Percentiles rank a stretch among this genome's conserved stretches.
These are phyloP conservation scores for Dicorynia guianensis DNA, from an alignment of 306 rosid genomes.

Conservation along the genomic window DNA sequence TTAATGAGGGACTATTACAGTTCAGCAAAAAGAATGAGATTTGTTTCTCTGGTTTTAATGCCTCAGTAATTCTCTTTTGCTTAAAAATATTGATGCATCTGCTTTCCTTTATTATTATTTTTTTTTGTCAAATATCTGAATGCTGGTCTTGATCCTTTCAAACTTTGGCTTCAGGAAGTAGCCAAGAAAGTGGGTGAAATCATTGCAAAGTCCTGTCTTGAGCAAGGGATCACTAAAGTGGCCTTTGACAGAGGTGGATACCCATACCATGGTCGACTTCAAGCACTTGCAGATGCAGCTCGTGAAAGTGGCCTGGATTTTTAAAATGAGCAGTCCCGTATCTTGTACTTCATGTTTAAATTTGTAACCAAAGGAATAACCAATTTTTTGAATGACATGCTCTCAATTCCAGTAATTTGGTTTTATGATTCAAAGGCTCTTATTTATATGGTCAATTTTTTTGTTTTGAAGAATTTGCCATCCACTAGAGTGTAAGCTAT, in stretches of 20 bases:
- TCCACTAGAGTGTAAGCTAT: not conserved
- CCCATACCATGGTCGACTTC: slow-evolving; percentile 94
- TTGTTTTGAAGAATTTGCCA: not conserved
- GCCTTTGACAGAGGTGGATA: slow-evolving; percentile 96
- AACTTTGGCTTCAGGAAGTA: slow-evolving; percentile 72
- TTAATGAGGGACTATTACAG: not conserved
- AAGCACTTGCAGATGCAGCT: slow-evolving; percentile 91
- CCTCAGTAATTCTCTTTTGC: not conserved
- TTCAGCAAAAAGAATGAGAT: not conserved
- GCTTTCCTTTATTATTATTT: not conserved
- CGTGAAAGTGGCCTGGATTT: slow-evolving; percentile 89
- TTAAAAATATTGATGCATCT: slow-evolving; percentile 12
- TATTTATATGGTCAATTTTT: slow-evolving; percentile 23
- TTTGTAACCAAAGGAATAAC: slow-evolving; percentile 30
- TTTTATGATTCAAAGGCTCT: not conserved
- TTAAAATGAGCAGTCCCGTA: slow-evolving; percentile 37
- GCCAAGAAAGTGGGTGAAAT: slow-evolving; percentile 92
- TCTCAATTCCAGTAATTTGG: slow-evolving; percentile 23
- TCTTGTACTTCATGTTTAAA: slow-evolving; percentile 40
- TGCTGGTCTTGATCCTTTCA: slow-evolving; percentile 27
- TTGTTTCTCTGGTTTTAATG: slow-evolving; percentile 4
- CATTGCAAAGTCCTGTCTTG: slow-evolving; percentile 86
- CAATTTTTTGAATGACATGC: slow-evolving; percentile 36
- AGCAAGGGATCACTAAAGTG: slow-evolving; percentile 92
- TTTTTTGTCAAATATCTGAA: not conserved